Conservation (phyloP, 2,329 filamentous ascomycete genomes). For the Epichloe uncinata region DNA sequence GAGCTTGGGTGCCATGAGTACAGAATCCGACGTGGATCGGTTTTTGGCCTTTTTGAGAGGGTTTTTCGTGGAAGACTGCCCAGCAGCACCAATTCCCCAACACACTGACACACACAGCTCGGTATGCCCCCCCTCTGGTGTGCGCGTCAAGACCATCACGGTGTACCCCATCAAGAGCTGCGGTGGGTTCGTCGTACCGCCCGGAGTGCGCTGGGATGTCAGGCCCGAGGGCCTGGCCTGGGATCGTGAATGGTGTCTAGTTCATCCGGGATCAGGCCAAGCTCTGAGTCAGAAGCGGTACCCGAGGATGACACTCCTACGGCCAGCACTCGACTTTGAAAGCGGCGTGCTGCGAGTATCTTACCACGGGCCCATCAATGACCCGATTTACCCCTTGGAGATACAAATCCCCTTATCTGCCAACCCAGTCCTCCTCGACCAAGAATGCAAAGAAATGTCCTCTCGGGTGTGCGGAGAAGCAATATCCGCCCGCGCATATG, state of each 20-base stretch:
- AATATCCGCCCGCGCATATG: slow-evolving; percentile 59
- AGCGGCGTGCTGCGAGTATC: slow-evolving; percentile 50
- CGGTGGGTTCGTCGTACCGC: slow-evolving; percentile 59
- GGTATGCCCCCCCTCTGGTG: background rate
- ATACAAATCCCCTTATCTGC: slow-evolving; percentile 48
- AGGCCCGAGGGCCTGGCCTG: slow-evolving; percentile 73
- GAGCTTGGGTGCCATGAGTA: slow-evolving; percentile 87
- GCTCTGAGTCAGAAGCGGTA: slow-evolving; percentile 82
- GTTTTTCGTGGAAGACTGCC: slow-evolving; percentile 36
- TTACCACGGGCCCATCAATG: slow-evolving; percentile 25
- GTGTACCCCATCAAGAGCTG: slow-evolving; percentile 96
- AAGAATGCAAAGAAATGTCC: slow-evolving; percentile 25
- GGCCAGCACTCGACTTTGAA: slow-evolving; percentile 59
- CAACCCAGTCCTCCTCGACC: slow-evolving; percentile 44
- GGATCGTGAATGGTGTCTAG: slow-evolving; percentile 93
- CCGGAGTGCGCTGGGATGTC: slow-evolving; percentile 57
- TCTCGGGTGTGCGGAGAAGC: slow-evolving; percentile 76
- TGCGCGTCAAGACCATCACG: slow-evolving; percentile 46
- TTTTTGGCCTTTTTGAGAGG: slow-evolving; percentile 62
- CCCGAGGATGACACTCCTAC: slow-evolving; percentile 74
- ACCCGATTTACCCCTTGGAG: slow-evolving; percentile 6
- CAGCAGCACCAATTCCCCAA: background rate
- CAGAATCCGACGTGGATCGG: slow-evolving; percentile 53
- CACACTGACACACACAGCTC: background rate
- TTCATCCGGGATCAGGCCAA: slow-evolving; percentile 74